Evolutionary conservation across 805 yeast species (phyloP), one percentile per base, ranked within the genome.

Genomic region (Pichia kluyveri): DNA sequence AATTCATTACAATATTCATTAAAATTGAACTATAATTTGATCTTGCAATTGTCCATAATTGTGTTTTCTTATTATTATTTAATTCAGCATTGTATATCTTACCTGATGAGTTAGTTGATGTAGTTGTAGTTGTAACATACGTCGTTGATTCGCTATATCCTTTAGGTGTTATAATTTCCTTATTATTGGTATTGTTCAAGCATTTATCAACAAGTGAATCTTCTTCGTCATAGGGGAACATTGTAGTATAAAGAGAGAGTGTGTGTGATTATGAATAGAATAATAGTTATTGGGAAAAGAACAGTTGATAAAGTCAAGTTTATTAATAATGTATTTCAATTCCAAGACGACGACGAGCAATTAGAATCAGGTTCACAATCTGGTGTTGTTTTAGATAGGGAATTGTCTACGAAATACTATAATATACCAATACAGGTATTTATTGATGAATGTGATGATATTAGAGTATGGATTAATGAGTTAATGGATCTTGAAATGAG

Each of bases 1-100:
- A 93, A 51, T 88, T 80, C 96, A 91, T 87, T 43, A 87, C 69
- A 44, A 86, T 64, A 59, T 87, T 93, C 95, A 88, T 85, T 8
- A 97, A 96, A n/a, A 93, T 75, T 30, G 53, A 60, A 61, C 89
- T 91, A 3, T 88, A 86, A 0, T 97, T 96, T 1, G 80, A 79
- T 15, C 77, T 65, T 2, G 96, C 95, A 38, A 86, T 60, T 49
- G 86, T 93, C 96, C 96, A 88, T 0, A 95, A 90, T 58, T 84
- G 85, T 58, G 82, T 76, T 69, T 61, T 56, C 71, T 76, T 48
- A 76, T 62, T 39, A 65, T 66, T 38, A 66, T 71, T 40, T 70
- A 53, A 12, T 56, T 60, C 30, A 41, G 48, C 37, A 55, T 56
- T 48, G 11, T 48, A 38, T 14, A 42, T 41, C 19, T 40, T 48